These are phyloP conservation scores for Malassezia globosa DNA, from an alignment of 1,284 basidiomycete species.

Conservation along the genomic window DNA sequence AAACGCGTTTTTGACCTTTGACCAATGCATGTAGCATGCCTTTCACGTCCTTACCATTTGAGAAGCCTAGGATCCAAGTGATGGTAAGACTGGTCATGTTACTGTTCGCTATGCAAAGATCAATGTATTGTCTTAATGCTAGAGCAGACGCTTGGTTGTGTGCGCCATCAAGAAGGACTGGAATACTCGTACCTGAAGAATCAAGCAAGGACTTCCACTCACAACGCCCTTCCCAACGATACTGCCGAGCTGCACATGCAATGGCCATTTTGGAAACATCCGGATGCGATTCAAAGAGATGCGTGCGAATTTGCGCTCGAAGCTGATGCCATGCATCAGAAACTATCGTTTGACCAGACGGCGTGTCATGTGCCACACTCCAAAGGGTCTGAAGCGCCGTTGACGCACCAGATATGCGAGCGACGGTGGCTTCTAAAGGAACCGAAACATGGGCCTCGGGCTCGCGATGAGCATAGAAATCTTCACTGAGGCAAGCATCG, in stretches of 20 bases:
- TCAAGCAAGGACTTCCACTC: slow-evolving; percentile 55
- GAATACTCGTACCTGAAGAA: not conserved
- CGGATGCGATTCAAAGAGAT: slow-evolving; percentile 14
- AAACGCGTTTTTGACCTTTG: not conserved
- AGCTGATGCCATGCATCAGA: slow-evolving; percentile 23
- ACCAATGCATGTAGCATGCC: slow-evolving; percentile 29
- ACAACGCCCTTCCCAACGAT: slow-evolving; percentile 69
- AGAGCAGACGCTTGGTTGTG: slow-evolving; percentile 78
- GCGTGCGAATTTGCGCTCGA: slow-evolving; percentile 32
- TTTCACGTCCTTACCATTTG: slow-evolving; percentile 32
- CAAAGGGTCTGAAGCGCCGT: slow-evolving; percentile 40
- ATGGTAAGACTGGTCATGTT: slow-evolving; percentile 10
- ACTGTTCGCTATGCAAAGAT: slow-evolving; percentile 28
- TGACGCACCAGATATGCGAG: slow-evolving; percentile 28
- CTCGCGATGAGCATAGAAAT: not conserved
- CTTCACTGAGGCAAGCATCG: not conserved
- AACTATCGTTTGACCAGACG: not conserved
- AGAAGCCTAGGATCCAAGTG: slow-evolving; percentile 38
- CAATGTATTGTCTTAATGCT: slow-evolving; percentile 63
- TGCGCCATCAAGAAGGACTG: slow-evolving; percentile 71
- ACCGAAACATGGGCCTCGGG: slow-evolving; percentile 5
- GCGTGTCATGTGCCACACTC: slow-evolving; percentile 34
- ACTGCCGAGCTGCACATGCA: slow-evolving; percentile 1
- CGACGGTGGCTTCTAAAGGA: slow-evolving; percentile 24
- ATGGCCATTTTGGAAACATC: no score